phyloP scores from a whole-genome alignment of 2,329 filamentous ascomycete species.

The Talaromyces sp. region DNA sequence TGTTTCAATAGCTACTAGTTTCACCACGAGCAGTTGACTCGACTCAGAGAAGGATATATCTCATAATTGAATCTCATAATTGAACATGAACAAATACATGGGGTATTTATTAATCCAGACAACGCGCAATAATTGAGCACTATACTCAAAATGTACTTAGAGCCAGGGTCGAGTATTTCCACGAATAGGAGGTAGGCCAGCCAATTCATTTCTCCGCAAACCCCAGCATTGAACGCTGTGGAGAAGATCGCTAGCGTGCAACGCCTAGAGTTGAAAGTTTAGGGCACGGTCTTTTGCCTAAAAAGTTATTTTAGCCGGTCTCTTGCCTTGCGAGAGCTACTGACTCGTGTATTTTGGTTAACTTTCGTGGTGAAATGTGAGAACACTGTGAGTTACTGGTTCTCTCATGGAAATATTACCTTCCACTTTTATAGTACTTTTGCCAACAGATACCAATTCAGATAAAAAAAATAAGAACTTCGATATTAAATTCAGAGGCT shows the following conservation, averaged over 20 bases:
- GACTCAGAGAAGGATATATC: neutral
- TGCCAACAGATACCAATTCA: too few species aligned
- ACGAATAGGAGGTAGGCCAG: neutral
- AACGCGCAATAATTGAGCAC: neutral
- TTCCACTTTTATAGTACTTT: neutral
- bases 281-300: neutral
- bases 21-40: neutral
- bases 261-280: neutral
- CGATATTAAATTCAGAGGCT: neutral
- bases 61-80: neutral
- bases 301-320: neutral
- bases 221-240: neutral
- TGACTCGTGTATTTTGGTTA: neutral
- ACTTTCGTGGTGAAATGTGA: too few species aligned
- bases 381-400: neutral
- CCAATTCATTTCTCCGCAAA: neutral
- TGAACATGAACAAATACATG: neutral
- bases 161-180: neutral
- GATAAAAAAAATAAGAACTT: neutral
- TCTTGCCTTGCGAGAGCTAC: neutral
- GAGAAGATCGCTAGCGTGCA: neutral
- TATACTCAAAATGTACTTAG: neutral
- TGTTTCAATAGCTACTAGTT: neutral
- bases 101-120: neutral
- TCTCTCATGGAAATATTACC: neutral